Base-by-base conservation (phyloP, 495 filamentous ascomycete species). In the Hypoxylon cercidicola region DNA sequence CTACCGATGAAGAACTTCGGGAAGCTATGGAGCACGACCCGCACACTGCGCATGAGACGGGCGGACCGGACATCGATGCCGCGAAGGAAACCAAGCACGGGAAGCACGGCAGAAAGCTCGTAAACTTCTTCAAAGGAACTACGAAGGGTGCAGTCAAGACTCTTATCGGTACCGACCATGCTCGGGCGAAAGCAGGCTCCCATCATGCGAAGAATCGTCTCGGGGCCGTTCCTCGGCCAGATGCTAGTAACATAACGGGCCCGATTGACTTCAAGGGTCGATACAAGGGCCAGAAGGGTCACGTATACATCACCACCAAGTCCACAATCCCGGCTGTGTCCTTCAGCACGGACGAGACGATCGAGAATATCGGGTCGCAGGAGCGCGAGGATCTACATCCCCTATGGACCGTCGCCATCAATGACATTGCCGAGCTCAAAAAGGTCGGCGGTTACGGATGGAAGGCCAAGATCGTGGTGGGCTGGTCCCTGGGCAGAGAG, bases 361-460 rank as follows among this genome's bases (percentile, higher is more conserved):
- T 55, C 19, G 72, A 70, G 44, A 61, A 63, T 34, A 85, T 84
- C 20, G 86, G 85, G 30, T 78, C 82, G 4, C 72, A 78, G 61
- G 75, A 82, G 66, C 66, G 75, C 23, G 82, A 82, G 53, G 82
- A 87, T 59, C 44, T 88, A 35, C 77, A 85, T 59, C 80, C 85
- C 0, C 54, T 79, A 2, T 89, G 82, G 83, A 84, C 78, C 3
- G 62, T 84, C 9, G 77, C 83, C 0, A 76, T 89, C 18, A 75
- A 77, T 4, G 82, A 84, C 28, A 80, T 85, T 21, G 59, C 56
- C 2, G 91, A 95, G 67, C 62, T 97, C 50, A 89, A 88, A 75
- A 96, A 96, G 79, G 79, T 92, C 1, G 93, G 92, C 9, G 92
- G 93, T 0, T 80, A 93, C 58, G 93, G 93, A 1, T 97, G 92